These are phyloP conservation scores for Monilinia fructicola DNA, from an alignment of 2,329 filamentous ascomycete genomes.

Conservation along the genomic window DNA sequence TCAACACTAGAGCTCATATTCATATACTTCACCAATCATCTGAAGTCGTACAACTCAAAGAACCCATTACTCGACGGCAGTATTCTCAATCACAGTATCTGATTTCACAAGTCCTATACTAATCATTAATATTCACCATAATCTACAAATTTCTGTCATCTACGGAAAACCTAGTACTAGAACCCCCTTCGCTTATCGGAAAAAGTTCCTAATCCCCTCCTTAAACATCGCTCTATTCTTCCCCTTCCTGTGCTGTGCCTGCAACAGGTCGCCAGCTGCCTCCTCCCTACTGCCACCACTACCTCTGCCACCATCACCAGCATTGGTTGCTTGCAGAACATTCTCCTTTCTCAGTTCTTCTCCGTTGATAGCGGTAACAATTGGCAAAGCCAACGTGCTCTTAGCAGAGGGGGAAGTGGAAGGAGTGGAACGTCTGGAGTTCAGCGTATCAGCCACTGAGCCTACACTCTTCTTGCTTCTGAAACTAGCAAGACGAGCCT, in stretches of 20 bases:
- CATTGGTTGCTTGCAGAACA: slow-evolving; percentile 12
- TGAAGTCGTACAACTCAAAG: background rate
- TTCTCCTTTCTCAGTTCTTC: slow-evolving; percentile 36
- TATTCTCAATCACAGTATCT: background rate
- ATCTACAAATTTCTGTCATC: background rate
- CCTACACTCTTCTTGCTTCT: slow-evolving; percentile 34
- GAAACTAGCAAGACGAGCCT: slow-evolving; percentile 33
- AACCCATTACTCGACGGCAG: too few relatives aligned
- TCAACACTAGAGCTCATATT: background rate
- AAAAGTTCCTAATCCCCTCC: slow-evolving; percentile 37
- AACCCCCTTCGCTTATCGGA: slow-evolving; percentile 32
- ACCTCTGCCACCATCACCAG: slow-evolving; percentile 23
- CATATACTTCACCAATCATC: background rate
- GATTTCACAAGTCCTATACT: background rate
- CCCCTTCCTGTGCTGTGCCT: slow-evolving; percentile 26
- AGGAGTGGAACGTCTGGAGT: slow-evolving; percentile 27
- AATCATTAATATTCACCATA: background rate
- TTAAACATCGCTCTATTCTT: slow-evolving; percentile 32
- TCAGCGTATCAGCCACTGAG: slow-evolving; percentile 26
- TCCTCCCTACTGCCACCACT: slow-evolving; percentile 19
- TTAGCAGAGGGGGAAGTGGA: slow-evolving; percentile 36
- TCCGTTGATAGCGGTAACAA: slow-evolving; percentile 25
- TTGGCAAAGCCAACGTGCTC: slow-evolving; percentile 29
- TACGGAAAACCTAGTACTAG: background rate
- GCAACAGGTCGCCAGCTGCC: slow-evolving; percentile 22